Conservation (phyloP, 75 land plant species). For the Picea glauca region DNA sequence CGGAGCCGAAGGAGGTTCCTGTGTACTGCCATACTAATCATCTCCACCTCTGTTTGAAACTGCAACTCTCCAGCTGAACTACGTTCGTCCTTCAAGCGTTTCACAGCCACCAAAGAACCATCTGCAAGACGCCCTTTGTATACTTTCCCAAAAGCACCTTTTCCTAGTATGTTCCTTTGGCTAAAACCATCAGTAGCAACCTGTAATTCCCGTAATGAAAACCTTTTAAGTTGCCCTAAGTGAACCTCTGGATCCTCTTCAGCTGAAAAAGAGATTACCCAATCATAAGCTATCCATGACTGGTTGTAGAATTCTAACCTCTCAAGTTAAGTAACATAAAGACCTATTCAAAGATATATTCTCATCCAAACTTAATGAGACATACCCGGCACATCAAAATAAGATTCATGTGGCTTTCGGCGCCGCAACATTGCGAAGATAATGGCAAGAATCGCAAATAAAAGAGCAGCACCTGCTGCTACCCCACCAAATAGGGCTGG, state of each 20-base stretch:
- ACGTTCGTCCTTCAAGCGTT: constrained; percentile 65
- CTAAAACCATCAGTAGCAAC: constrained; percentile 72
- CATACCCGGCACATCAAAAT: constrained; percentile 92
- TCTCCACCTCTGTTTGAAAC: constrained; percentile 76
- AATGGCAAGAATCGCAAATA: constrained; percentile 92
- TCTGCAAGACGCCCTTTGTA: constrained; percentile 74
- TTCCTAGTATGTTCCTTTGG: constrained; percentile 56
- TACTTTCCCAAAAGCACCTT: constrained; percentile 76
- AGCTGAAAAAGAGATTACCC: constrained; percentile 30
- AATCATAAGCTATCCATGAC: not conserved
- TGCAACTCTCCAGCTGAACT: constrained; percentile 75
- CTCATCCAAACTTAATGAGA: not conserved
- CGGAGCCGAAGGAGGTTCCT: constrained; percentile 58
- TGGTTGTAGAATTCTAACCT: not conserved
- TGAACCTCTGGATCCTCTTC: constrained; percentile 82
- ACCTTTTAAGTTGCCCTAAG: constrained; percentile 66
- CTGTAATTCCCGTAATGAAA: constrained; percentile 63
- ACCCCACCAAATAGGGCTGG: constrained; percentile 92
- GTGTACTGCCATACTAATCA: constrained; percentile 83
- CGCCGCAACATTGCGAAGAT: constrained; percentile 89
- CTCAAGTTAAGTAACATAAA: not conserved
- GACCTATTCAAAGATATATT: not conserved
- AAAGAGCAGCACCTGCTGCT: constrained; percentile 89
- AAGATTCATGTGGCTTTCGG: constrained; percentile 75
- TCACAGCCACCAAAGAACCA: constrained; percentile 66